These are phyloP conservation scores for Sporobolomyces phaffii DNA, from an alignment of 768 basidiomycete genomes.

Conservation along the genomic window DNA sequence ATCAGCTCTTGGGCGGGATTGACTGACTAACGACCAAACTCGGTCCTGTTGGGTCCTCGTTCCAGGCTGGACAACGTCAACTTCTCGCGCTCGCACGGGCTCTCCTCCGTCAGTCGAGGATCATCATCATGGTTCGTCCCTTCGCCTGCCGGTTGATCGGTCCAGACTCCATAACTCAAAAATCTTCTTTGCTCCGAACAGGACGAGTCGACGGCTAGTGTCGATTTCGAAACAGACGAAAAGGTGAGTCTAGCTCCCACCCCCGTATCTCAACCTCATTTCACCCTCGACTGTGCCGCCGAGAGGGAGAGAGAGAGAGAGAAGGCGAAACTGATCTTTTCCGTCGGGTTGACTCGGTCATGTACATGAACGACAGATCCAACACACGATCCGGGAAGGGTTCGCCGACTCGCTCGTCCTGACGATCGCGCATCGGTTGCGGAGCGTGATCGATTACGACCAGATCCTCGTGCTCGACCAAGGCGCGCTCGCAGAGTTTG, in stretches of 20 bases:
- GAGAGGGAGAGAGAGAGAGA: too few species aligned
- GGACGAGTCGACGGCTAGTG: conserved; percentile 48
- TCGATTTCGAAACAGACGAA: conserved; percentile 47
- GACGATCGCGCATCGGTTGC: conserved; percentile 48
- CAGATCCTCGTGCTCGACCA: conserved; percentile 25
- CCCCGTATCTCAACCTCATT: too few species aligned
- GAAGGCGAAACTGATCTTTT: too few species aligned
- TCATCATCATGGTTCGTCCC: conserved; percentile 48
- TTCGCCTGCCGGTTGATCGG: too few species aligned
- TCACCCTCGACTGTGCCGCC: too few species aligned
- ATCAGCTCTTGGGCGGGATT: too few species aligned
- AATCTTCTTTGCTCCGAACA: not conserved
- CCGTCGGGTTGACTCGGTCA: not conserved
- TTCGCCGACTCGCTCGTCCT: conserved; percentile 48
- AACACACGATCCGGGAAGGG: conserved; percentile 48
- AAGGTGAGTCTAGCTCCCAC: conserved; percentile 34
- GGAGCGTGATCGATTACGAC: conserved; percentile 27
- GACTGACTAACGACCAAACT: too few species aligned
- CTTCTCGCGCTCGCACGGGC: conserved; percentile 41
- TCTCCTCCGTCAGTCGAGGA: conserved; percentile 45
- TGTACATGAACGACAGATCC: conserved; percentile 40
- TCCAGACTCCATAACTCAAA: too few species aligned
- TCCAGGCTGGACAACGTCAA: conserved; percentile 31
- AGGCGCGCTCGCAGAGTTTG: conserved; percentile 49
- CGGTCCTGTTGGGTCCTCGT: too few species aligned